phyloP scores from a whole-genome alignment of 495 filamentous ascomycete genomes.

The Trichodelitschia bisporula region DNA sequence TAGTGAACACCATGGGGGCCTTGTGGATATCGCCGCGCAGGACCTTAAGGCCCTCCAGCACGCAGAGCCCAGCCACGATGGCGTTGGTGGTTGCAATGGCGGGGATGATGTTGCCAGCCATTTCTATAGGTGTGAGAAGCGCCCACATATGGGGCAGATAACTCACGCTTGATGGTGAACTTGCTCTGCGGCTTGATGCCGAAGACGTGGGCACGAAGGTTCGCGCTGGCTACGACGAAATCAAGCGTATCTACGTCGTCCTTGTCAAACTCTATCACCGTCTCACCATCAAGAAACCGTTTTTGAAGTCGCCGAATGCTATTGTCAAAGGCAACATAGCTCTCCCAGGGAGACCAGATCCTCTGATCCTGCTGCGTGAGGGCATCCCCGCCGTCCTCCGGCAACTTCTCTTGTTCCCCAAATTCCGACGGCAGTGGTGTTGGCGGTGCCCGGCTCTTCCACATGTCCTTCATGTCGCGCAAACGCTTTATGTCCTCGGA shows the following conservation, averaged over 20 bases:
- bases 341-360: constrained; percentile 60
- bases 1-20: constrained; percentile 44
- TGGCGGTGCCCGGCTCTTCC: constrained; percentile 61
- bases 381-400: constrained; percentile 25
- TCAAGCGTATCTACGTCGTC: constrained; percentile 90
- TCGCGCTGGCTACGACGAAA: constrained; percentile 78
- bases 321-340: constrained; percentile 66
- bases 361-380: constrained; percentile 44
- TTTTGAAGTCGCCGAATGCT: constrained; percentile 52
- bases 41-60: constrained; percentile 83
- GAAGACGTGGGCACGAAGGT: constrained; percentile 65
- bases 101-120: constrained; percentile 97
- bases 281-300: constrained; percentile 27
- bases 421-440: no score
- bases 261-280: constrained; percentile 78
- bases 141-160: neutral
- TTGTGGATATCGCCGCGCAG: constrained; percentile 44
- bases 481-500: constrained; percentile 61
- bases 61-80: constrained; percentile 80
- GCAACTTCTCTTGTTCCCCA: no score
- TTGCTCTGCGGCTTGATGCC: constrained; percentile 71
- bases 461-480: constrained; percentile 86
- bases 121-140: constrained; percentile 26
- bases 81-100: constrained; percentile 97
- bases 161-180: constrained; percentile 75